Conservation (phyloP, 2,329 filamentous ascomycete species). For the Trichoderma harzianum region DNA sequence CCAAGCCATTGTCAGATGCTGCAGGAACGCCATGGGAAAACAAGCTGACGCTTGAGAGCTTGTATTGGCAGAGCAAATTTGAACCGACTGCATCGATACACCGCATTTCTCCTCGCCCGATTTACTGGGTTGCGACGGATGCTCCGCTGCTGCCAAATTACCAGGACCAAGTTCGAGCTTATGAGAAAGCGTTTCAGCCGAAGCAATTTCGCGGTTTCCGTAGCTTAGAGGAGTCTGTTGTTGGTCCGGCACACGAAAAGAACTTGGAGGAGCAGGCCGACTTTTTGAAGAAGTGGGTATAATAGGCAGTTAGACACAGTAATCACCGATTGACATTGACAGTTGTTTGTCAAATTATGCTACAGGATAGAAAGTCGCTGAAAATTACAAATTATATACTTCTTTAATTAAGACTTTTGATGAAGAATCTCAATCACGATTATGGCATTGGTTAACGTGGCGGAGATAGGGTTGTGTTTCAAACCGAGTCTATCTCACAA, state of each 20-base stretch:
- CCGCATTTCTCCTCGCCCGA: not conserved
- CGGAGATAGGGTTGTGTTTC: too few species aligned
- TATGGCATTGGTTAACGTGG: not conserved
- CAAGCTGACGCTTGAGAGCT: not conserved
- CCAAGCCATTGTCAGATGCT: not conserved
- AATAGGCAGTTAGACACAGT: not conserved
- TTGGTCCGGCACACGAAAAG: not conserved
- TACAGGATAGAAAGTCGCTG: not conserved
- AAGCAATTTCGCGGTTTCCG: not conserved
- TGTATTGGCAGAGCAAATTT: not conserved
- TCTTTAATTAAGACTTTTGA: not conserved
- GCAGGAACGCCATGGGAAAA: not conserved
- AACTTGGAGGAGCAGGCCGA: not conserved
- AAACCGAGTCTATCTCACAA: not conserved
- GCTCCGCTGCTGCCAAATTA: not conserved
- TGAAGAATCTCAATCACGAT: rapidly evolving
- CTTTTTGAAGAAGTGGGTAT: not conserved
- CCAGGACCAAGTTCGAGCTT: not conserved
- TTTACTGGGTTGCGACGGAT: not conserved
- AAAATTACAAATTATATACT: not conserved
- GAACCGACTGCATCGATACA: not conserved
- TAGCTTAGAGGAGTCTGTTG: not conserved
- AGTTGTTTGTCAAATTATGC: not conserved
- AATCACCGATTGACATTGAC: not conserved
- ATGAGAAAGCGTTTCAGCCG: not conserved